Conservation (phyloP, 2,329 filamentous ascomycete genomes). For the Colletotrichum viniferum region DNA sequence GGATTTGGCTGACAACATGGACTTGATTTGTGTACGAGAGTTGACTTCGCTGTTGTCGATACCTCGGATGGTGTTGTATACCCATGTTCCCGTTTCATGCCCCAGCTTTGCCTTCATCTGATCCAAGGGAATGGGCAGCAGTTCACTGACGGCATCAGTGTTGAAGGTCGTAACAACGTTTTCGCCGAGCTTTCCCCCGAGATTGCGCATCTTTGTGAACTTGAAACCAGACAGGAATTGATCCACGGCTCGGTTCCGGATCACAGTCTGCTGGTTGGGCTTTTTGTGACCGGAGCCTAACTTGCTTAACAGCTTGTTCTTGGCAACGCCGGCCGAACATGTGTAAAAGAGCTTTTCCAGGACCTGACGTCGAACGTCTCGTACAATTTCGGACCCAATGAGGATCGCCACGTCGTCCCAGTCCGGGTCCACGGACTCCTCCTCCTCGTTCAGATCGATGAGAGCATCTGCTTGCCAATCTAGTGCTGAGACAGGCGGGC, state of each 20-base stretch:
- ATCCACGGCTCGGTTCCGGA: constrained; percentile 81
- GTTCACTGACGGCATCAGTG: constrained; percentile 78
- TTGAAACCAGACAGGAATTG: constrained; percentile 85
- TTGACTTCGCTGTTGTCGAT: constrained; percentile 90
- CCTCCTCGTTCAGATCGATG: constrained; percentile 76
- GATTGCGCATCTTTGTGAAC: constrained; percentile 90
- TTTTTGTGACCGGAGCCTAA: constrained; percentile 91
- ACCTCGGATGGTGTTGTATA: constrained; percentile 84
- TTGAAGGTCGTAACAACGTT: constrained; percentile 81
- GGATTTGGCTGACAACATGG: constrained; percentile 95
- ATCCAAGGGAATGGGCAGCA: constrained; percentile 74
- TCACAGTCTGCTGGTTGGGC: constrained; percentile 92
- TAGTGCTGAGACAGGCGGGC: constrained; percentile 70
- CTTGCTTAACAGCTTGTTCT: constrained; percentile 96
- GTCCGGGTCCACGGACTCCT: constrained; percentile 82
- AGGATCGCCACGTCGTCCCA: constrained; percentile 94
- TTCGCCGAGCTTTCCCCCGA: constrained; percentile 95
- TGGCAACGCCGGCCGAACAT: constrained; percentile 86
- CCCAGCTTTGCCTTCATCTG: constrained; percentile 80
- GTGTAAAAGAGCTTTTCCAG: constrained; percentile 80
- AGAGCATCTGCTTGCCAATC: constrained; percentile 87
- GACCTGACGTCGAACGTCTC: constrained; percentile 73
- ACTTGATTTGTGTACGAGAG: constrained; percentile 90
- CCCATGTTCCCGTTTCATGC: constrained; percentile 84
- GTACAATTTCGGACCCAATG: constrained; percentile 87